Evolutionary conservation across 129 eudicot species (phyloP), one percentile per base, ranked within the genome.

Genomic region (Lactuca sativa): DNA sequence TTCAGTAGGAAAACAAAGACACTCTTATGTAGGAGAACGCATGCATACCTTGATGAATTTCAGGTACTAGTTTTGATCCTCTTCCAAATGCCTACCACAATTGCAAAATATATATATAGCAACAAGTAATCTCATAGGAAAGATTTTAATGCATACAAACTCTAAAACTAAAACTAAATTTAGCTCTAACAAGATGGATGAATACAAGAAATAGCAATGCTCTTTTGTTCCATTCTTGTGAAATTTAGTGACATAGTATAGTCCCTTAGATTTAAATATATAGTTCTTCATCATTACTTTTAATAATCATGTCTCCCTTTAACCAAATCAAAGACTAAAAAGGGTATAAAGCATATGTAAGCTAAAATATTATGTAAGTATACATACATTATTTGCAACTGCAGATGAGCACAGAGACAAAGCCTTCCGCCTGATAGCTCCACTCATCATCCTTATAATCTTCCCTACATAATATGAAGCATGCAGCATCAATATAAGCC

Each of bases 371-470:
- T 36, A 36, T 36, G 38, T 13, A 67, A 59, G 48, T 10, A 66
- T 34, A 67, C 80, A 60, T 68, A 76, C 81, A 61, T 69, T 69
- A 40, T 76, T 76, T 8, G 70, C 70, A 4, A 69, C 2, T 30
- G 81, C 75, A 76, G 61, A 60, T 43, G 81, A 76, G 67, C 75
- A 76, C 49, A 76, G 71, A 61, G 75, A 69, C 64, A 76, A 69
- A 53, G 64, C 75, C 40, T 76, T 76, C 52, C 81, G 52, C 75
- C 75, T 76, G 71, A 76, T 76, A 47, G 15, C 61, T 69, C 52
- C 69, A 55, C 75, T 69, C 81, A 76, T 76, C 81, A 69, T 76
- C 75, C 64, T 76, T 76, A 31, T 13, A 53, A 63, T 61, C 59
- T 55, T 75, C 74, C 32, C 79, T 76, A 33, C 69, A 68, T 31